Conservation (phyloP, 768 basidiomycete species). For the Russula lepida region DNA sequence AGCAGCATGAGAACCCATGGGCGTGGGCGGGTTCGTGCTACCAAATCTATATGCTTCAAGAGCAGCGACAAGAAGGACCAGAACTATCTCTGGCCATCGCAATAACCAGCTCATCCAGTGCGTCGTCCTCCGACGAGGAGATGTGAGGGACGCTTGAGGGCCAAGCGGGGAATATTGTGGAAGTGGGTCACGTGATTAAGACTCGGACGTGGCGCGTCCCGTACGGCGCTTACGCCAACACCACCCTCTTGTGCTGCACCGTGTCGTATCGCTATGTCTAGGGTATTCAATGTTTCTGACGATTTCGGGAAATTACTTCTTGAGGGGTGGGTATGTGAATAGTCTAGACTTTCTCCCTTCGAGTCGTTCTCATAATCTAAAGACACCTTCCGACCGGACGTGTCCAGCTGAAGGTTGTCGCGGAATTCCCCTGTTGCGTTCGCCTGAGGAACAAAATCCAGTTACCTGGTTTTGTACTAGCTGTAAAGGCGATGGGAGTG, state of each 20-base stretch:
- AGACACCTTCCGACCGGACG: constrained; percentile 38
- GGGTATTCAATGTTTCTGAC: constrained; percentile 48
- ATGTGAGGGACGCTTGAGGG: not conserved
- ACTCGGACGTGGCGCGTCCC: too few relatives aligned
- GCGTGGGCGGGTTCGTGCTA: constrained; percentile 1
- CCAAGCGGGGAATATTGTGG: not conserved
- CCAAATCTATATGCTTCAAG: constrained; percentile 27
- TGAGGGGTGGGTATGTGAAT: constrained; percentile 19
- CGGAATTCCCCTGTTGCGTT: constrained; percentile 62
- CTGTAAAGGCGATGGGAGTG: constrained; percentile 40
- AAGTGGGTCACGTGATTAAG: not conserved
- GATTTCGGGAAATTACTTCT: constrained; percentile 44
- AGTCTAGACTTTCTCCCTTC: not conserved
- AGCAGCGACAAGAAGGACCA: constrained; percentile 33
- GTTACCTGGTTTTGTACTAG: constrained; percentile 51
- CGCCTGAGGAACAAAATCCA: constrained; percentile 45
- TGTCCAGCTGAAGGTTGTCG: constrained; percentile 51
- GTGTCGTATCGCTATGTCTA: constrained; percentile 33
- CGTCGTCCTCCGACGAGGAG: constrained; percentile 15
- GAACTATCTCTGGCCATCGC: constrained; percentile 45
- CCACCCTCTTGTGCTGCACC: too few relatives aligned
- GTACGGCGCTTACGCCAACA: too few relatives aligned
- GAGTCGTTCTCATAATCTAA: constrained; percentile 35
- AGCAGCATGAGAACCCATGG: constrained; percentile 17
- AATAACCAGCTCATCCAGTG: constrained; percentile 34